Percentiles rank a stretch among this genome's conserved stretches.
Evolutionary conservation across 192 early-diverging fungal species (phyloP).

Genomic region (Coemansia sp.): DNA sequence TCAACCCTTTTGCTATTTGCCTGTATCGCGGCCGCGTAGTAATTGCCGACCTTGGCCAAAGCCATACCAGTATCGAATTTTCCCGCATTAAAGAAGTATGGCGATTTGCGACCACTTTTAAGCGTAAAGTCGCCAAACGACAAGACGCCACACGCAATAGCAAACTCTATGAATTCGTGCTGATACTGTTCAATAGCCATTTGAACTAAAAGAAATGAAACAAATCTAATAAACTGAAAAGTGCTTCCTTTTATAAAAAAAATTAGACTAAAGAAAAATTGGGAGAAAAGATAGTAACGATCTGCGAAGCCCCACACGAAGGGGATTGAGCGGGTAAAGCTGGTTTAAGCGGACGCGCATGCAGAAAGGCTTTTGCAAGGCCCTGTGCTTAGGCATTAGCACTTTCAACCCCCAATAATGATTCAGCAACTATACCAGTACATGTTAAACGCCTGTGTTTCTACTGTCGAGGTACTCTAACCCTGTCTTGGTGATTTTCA

Average conservation of each 20-base stretch:
- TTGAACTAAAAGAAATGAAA: neutral
- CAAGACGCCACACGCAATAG: conserved; percentile 79
- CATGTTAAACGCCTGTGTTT: no score
- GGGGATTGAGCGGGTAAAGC: no score
- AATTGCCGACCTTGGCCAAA: conserved; percentile 78
- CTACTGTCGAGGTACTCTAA: no score
- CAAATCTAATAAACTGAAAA: no score
- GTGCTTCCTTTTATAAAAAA: neutral
- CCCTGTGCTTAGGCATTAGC: no score
- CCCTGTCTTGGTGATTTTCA: neutral
- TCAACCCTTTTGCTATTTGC: conserved; percentile 61
- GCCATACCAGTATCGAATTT: conserved; percentile 90
- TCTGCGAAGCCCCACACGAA: no score
- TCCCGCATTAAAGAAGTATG: conserved; percentile 99
- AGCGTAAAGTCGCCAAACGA: conserved; percentile 91
- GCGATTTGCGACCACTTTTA: conserved; percentile 93
- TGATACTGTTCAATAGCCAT: conserved; percentile 69
- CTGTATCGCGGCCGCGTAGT: conserved; percentile 83
- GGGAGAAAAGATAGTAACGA: no score
- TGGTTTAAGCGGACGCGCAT: no score
- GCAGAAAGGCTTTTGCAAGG: no score
- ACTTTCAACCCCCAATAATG: no score
- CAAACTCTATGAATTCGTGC: conserved; percentile 91
- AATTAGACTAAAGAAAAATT: neutral
- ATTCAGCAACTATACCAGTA: no score